These are phyloP conservation scores for Pelargonium exstipulatum DNA, from an alignment of 441 rosid genomes.

Conservation along the genomic window DNA sequence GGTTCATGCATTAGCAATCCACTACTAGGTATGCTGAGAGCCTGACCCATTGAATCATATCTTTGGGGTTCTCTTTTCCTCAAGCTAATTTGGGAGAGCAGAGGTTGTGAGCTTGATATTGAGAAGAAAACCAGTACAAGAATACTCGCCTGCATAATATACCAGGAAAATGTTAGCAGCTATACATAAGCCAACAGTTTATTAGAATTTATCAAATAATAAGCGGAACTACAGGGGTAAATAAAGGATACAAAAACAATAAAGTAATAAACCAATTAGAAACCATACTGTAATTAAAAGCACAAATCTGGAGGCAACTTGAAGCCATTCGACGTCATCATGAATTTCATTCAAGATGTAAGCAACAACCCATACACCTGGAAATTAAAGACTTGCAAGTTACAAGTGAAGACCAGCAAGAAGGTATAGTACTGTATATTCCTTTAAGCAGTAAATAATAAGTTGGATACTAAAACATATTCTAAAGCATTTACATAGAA, in stretches of 20 bases:
- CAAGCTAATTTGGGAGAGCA: slow-evolving; percentile 79
- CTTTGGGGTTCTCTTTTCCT: slow-evolving; percentile 55
- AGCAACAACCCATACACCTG: slow-evolving; percentile 68
- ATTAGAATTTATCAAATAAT: slow-evolving; percentile 8
- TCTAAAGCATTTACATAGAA: too few relatives aligned
- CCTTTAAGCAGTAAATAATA: too few relatives aligned
- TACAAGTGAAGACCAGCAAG: slow-evolving; percentile 14
- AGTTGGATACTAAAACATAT: not conserved
- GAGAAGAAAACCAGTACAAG: slow-evolving; percentile 73
- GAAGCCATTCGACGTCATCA: slow-evolving; percentile 60
- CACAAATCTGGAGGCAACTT: slow-evolving; percentile 68
- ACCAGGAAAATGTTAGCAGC: slow-evolving; percentile 31
- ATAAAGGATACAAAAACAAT: slow-evolving; percentile 6
- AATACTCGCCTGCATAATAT: slow-evolving; percentile 51
- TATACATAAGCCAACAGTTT: slow-evolving; percentile 19
- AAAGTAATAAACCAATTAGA: slow-evolving; percentile 11
- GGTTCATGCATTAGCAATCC: slow-evolving; percentile 61
- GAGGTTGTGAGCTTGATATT: slow-evolving; percentile 77
- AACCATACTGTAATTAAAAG: slow-evolving; percentile 60
- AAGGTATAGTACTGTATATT: too few relatives aligned
- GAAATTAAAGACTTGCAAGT: slow-evolving; percentile 16
- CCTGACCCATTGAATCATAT: slow-evolving; percentile 74
- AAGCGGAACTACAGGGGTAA: not conserved
- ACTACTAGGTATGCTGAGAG: slow-evolving; percentile 83
- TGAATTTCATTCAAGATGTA: slow-evolving; percentile 62